A percentile compares a stretch with the other conserved stretches of the same genome.
phyloP scores from a whole-genome alignment of 352 stramenopile species.

The Peronospora belbahrii region DNA sequence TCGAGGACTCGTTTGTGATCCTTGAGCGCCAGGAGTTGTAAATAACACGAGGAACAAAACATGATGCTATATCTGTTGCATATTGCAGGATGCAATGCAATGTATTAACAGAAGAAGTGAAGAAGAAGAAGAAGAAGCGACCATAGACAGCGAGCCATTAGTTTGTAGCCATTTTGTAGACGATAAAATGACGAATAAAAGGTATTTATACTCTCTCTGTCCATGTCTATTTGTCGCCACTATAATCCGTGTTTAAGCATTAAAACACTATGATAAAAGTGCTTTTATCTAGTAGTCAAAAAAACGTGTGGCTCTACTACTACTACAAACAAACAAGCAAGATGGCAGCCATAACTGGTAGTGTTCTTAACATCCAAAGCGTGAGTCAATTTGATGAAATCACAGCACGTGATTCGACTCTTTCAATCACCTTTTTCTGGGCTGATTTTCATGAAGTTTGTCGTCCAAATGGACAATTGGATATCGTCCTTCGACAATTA shows the following conservation, averaged over 20 bases:
- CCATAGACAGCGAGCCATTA: slow-evolving; percentile 4
- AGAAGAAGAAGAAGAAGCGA: background rate
- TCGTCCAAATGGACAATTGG: slow-evolving; percentile 75
- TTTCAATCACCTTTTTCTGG: slow-evolving; percentile 82
- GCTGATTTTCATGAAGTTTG: slow-evolving; percentile 78
- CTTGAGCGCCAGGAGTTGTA: slow-evolving; percentile 44
- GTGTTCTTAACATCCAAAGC: slow-evolving; percentile 59
- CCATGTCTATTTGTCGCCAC: background rate
- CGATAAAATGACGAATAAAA: slow-evolving; percentile 28
- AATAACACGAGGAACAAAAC: background rate
- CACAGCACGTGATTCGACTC: slow-evolving; percentile 62
- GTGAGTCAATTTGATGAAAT: slow-evolving; percentile 70
- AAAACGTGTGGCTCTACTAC: no score
- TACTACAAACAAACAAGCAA: no score
- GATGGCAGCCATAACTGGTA: slow-evolving; percentile 42
- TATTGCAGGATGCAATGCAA: background rate
- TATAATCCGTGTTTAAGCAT: background rate
- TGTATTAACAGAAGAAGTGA: background rate
- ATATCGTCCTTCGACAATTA: slow-evolving; percentile 78
- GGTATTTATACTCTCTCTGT: slow-evolving; percentile 19
- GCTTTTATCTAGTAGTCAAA: no score
- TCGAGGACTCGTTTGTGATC: slow-evolving; percentile 74
- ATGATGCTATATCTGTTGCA: background rate
- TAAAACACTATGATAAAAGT: no score
- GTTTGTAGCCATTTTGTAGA: slow-evolving; percentile 21